A percentile compares a stretch with the other conserved stretches of the same genome.
These are phyloP conservation scores for Penicillium sp. DNA, from an alignment of 2,329 filamentous ascomycete genomes.

Conservation along the genomic window DNA sequence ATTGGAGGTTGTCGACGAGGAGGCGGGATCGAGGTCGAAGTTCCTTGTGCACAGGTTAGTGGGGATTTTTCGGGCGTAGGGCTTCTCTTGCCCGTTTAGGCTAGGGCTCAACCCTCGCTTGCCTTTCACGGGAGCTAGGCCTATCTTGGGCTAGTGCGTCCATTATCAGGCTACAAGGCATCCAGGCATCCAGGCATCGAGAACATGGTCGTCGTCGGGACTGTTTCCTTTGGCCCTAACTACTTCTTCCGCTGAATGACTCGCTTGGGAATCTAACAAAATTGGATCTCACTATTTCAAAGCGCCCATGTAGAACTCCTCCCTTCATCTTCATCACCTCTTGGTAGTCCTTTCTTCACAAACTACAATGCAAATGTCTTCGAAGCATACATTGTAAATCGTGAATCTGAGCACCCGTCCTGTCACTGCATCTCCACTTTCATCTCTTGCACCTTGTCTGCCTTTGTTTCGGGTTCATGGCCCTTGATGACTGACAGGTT, in stretches of 20 bases:
- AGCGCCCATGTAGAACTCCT: background rate
- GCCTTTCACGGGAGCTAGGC: slow-evolving; percentile 23
- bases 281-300: background rate
- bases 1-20: slow-evolving; percentile 35
- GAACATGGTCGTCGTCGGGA: background rate
- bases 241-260: background rate
- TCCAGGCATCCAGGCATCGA: slow-evolving; percentile 4
- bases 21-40: slow-evolving; percentile 34
- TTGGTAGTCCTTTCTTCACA: background rate
- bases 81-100: slow-evolving; percentile 33
- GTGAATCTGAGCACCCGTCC: background rate
- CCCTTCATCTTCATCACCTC: background rate
- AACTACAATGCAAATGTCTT: background rate
- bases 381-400: background rate
- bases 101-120: slow-evolving; percentile 44
- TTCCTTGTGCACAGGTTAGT: slow-evolving; percentile 39
- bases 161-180: background rate
- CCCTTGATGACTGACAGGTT: slow-evolving; percentile 42
- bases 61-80: slow-evolving; percentile 38
- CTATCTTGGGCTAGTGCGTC: slow-evolving; percentile 15
- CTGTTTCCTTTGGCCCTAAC: background rate
- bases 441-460: slow-evolving; percentile 34
- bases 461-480: slow-evolving; percentile 27
- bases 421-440: slow-evolving; percentile 53
- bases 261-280: background rate